Evolutionary conservation across 768 basidiomycete genomes (phyloP).

Genomic region (Daedaleopsis sinensis): DNA sequence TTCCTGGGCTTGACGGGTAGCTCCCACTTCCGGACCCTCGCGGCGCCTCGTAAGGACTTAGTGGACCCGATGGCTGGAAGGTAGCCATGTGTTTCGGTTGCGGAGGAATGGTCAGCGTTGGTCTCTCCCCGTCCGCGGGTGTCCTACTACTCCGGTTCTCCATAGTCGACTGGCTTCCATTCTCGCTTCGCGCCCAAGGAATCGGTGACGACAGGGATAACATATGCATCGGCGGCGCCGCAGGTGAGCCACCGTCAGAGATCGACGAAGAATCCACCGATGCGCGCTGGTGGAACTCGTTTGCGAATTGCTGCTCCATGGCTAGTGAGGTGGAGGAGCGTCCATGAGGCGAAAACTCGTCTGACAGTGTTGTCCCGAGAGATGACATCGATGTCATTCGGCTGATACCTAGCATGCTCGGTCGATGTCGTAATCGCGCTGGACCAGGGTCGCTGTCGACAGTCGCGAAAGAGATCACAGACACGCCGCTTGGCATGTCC

Average conservation of each 20-base stretch:
- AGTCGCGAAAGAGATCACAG: constrained; percentile 79
- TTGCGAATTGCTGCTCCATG: constrained; percentile 71
- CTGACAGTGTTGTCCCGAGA: constrained; percentile 71
- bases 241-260: constrained; percentile 71
- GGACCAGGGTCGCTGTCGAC: constrained; percentile 90
- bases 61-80: constrained; percentile 41
- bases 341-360: constrained; percentile 66
- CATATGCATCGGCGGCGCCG: constrained; percentile 62
- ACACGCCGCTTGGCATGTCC: constrained; percentile 80
- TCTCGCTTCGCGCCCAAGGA: constrained; percentile 33
- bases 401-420: constrained; percentile 65
- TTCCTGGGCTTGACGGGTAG: constrained; percentile 62
- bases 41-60: constrained; percentile 49
- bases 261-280: constrained; percentile 65
- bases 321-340: constrained; percentile 83
- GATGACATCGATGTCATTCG: constrained; percentile 80
- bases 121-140: constrained; percentile 23
- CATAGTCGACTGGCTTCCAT: constrained; percentile 22
- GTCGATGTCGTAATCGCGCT: constrained; percentile 61
- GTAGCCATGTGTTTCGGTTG: constrained; percentile 34
- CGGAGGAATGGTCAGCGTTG: constrained; percentile 27
- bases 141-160: constrained; percentile 22
- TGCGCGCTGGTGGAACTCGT: constrained; percentile 74
- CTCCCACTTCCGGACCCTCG: constrained; percentile 48
- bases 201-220: constrained; percentile 70